Percentiles rank a stretch among this genome's conserved stretches.
These are phyloP conservation scores for Xylariaceae sp. DNA, from an alignment of 2,329 filamentous ascomycete genomes.

Conservation along the genomic window DNA sequence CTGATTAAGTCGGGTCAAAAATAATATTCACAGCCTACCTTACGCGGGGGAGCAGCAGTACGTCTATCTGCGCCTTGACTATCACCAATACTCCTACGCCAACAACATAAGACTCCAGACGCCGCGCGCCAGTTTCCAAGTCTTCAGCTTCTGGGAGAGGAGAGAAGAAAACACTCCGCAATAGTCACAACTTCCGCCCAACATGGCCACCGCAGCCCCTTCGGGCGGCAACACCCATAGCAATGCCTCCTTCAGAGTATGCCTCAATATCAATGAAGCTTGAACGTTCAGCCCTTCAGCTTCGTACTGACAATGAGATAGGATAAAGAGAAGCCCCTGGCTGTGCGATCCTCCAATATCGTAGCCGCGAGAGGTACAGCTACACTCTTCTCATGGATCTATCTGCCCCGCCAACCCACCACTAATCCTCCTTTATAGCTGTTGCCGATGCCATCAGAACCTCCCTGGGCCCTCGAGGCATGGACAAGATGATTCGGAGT, in stretches of 20 bases:
- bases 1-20: slow-evolving; percentile 23
- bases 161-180: not conserved
- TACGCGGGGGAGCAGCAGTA: slow-evolving; percentile 16
- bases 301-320: slow-evolving; percentile 32
- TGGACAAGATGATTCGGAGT: slow-evolving; percentile 99
- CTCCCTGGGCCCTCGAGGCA: slow-evolving; percentile 90
- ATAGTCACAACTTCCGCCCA: slow-evolving; percentile 13
- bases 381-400: slow-evolving; percentile 40
- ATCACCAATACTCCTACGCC: not conserved
- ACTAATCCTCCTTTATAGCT: slow-evolving; percentile 49
- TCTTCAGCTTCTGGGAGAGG: not conserved
- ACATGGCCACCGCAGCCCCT: slow-evolving; percentile 46
- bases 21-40: slow-evolving; percentile 18
- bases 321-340: slow-evolving; percentile 98
- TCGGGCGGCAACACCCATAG: slow-evolving; percentile 36
- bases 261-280: slow-evolving; percentile 17
- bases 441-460: slow-evolving; percentile 97
- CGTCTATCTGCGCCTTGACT: not conserved
- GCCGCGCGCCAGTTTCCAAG: not conserved
- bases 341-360: slow-evolving; percentile 94
- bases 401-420: slow-evolving; percentile 29
- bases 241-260: slow-evolving; percentile 58
- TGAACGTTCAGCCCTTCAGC: not conserved
- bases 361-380: slow-evolving; percentile 78
- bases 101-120: not conserved